Evolutionary conservation across 163 green algal species (phyloP).

Genomic region (Chloromonas sp.): DNA sequence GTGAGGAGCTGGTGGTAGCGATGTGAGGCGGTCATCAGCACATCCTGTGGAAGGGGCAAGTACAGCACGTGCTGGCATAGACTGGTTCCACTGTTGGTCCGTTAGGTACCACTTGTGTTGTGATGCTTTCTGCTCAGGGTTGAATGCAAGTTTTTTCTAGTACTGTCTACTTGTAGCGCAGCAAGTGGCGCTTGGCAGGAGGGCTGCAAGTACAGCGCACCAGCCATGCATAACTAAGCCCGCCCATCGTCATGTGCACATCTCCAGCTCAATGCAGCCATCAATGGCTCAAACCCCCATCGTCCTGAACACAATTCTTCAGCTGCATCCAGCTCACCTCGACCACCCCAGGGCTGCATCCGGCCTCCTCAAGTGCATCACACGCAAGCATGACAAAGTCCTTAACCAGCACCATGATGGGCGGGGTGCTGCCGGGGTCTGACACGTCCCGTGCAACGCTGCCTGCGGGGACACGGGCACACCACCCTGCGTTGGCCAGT

Average conservation of each 20-base stretch:
- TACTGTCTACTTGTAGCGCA: too few relatives aligned
- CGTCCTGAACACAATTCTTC: too few relatives aligned
- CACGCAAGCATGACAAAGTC: slow-evolving; percentile 31
- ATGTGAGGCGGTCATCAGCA: slow-evolving; percentile 13
- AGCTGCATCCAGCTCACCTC: not conserved
- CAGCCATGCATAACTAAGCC: too few relatives aligned
- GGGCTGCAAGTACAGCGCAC: too few relatives aligned
- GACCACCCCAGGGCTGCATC: not conserved
- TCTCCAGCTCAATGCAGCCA: too few relatives aligned
- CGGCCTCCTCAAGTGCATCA: not conserved
- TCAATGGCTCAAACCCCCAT: too few relatives aligned
- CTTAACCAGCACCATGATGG: slow-evolving; percentile 51
- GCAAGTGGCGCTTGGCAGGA: too few relatives aligned
- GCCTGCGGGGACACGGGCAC: too few relatives aligned
- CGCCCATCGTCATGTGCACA: too few relatives aligned
- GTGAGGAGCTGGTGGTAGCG: slow-evolving; percentile 44
- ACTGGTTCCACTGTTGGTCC: not conserved
- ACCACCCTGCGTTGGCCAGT: too few relatives aligned
- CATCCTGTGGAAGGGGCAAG: slow-evolving; percentile 15
- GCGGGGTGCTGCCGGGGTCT: slow-evolving; percentile 9
- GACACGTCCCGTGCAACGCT: not conserved
- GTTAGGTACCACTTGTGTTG: not conserved
- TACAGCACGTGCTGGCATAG: not conserved
- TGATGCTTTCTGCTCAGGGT: not conserved
- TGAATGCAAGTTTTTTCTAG: not conserved